Percentiles rank a stretch among this genome's conserved stretches.
Evolutionary conservation across 2,329 filamentous ascomycete genomes (phyloP).

Genomic region (Colletotrichum sp.): DNA sequence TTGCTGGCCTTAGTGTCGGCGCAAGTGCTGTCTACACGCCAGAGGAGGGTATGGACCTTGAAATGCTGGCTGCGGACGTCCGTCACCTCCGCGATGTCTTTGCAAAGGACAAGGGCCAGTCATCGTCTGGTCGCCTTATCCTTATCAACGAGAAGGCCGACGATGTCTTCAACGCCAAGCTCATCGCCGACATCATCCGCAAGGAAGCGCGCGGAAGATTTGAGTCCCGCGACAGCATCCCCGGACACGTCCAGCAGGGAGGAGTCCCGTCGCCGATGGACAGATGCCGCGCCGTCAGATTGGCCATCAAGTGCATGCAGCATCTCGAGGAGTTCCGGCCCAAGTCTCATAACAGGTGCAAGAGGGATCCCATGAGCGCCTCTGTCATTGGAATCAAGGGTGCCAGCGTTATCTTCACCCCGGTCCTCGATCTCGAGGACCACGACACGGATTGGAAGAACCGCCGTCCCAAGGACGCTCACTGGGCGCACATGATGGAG

Average conservation of each 20-base stretch:
- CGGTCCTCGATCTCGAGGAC: conserved; percentile 81
- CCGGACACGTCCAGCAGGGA: conserved; percentile 93
- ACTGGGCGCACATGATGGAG: conserved; percentile 82
- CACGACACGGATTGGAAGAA: conserved; percentile 93
- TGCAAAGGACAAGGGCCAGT: conserved; percentile 82
- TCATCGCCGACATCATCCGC: conserved; percentile 94
- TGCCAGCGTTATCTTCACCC: conserved; percentile 84
- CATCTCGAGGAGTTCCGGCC: conserved; percentile 82
- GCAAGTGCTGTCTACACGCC: conserved; percentile 95
- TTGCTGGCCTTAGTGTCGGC: conserved; percentile 90
- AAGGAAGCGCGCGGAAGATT: conserved; percentile 93
- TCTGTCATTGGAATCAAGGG: conserved; percentile 93
- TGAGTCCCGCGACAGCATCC: conserved; percentile 89
- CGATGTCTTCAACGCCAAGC: conserved; percentile 86
- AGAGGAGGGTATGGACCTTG: conserved; percentile 92
- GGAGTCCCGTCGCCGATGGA: conserved; percentile 96
- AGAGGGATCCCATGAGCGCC: conserved; percentile 74
- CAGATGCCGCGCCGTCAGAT: conserved; percentile 85
- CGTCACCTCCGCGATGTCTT: conserved; percentile 88
- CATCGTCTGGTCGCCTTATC: conserved; percentile 89
- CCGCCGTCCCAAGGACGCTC: conserved; percentile 80
- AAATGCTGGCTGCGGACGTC: conserved; percentile 92
- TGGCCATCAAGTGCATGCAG: conserved; percentile 93
- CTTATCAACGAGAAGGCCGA: conserved; percentile 97
- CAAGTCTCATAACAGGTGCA: conserved; percentile 69